Evolutionary conservation across 2,329 filamentous ascomycete genomes (phyloP), one percentile per base, ranked within the genome.

Genomic region (Mariannaea sp.): DNA sequence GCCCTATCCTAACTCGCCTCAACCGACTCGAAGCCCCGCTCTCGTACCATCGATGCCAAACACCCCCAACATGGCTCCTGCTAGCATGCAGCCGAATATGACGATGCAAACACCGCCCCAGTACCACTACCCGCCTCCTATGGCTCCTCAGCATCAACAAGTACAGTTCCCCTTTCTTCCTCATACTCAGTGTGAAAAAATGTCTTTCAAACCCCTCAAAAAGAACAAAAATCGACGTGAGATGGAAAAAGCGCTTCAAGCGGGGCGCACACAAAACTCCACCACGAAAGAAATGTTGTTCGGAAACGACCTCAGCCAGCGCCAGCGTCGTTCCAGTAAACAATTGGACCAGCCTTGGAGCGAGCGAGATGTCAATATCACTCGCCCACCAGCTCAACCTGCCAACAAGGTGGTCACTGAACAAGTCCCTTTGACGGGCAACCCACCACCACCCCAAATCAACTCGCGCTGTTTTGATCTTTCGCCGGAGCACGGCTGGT

Each of bases 401-500:
- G 47, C 40, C 27, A n/a, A n/a, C n/a, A 61, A 54, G 53, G 53
- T 55, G 8, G 38, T 49, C 19, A 19, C 47, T 14, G 52, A 62
- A 41, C 33, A 48, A 29, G 39, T 35, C 38, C 30, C 61, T 40
- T 39, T 38, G n/a, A 38, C 43, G 46, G 47, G 55, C 42, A 49
- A 55, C 27, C 33, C 41, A 33, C 24, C 38, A 24, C 33, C 41
- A 33, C 24, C 38, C 49, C 46, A 32, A 54, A 42, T 44, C 27
- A 54, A 49, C 57, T 64, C 58, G 52, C 67, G 59, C 64, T 65
- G 66, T 59, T 68, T 83, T 69, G 83, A 90, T 74, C 73, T 92
- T 53, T 86, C 86, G 58, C 88, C 88, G 55, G 83, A 85, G 67
- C 86, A 77, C 69, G 83, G 84, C 67, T 80, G 85, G 61, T 90